phyloP scores from a whole-genome alignment of 192 early-diverging fungal genomes.

The Entrophospora sp. region DNA sequence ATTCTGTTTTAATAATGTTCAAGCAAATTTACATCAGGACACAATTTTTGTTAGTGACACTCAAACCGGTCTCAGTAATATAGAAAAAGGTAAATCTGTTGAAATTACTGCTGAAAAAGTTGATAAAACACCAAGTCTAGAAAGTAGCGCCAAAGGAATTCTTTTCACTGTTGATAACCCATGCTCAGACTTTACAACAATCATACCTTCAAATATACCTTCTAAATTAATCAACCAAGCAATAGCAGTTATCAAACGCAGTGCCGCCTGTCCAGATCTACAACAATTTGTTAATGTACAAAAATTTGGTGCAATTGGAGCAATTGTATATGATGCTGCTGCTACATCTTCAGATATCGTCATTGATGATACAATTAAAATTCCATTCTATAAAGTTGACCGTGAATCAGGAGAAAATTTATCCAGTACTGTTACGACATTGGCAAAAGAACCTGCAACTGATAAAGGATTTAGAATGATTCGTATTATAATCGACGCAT shows the following conservation, averaged over 20 bases:
- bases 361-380: background rate
- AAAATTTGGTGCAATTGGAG: background rate
- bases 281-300: slow-evolving; percentile 5
- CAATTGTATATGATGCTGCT: background rate
- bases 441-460: background rate
- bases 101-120: background rate
- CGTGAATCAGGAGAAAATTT: background rate
- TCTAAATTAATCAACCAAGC: background rate
- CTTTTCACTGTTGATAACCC: background rate
- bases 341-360: background rate
- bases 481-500: background rate
- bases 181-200: background rate
- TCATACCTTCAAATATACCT: background rate
- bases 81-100: background rate
- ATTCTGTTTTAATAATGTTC: background rate
- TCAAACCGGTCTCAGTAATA: background rate
- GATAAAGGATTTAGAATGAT: background rate
- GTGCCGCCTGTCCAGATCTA: background rate
- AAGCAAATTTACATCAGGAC: slow-evolving; percentile 5
- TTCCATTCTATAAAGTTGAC: background rate
- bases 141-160: too few relatives aligned
- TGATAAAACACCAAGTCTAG: background rate
- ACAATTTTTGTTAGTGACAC: background rate
- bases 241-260: background rate
- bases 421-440: background rate